Conservation (phyloP, 305 asterid genomes). For the Fraxinus velutina region DNA sequence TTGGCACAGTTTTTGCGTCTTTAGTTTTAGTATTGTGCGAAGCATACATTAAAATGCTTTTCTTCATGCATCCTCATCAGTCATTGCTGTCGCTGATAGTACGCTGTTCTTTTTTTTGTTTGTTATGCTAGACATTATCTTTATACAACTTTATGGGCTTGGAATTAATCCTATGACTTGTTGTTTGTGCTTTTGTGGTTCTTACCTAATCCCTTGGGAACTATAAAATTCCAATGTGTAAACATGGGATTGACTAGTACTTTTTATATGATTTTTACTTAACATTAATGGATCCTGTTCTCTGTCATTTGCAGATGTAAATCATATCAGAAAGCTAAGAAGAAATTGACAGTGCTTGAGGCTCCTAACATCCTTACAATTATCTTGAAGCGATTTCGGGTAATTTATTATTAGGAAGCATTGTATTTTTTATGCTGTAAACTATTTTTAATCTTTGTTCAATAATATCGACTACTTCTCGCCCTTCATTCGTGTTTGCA, state of each 20-base stretch:
- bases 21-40: background rate
- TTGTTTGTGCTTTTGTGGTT: background rate
- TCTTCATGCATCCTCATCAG: background rate
- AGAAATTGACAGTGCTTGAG: conserved; percentile 47
- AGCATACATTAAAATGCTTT: background rate
- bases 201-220: background rate
- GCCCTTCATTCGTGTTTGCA: conserved; percentile 23
- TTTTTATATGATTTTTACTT: background rate
- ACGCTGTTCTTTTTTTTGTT: background rate
- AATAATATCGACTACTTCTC: conserved; percentile 3
- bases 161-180: background rate
- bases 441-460: background rate
- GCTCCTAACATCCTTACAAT: conserved; percentile 61
- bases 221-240: background rate
- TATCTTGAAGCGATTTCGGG: conserved; percentile 56
- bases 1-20: background rate
- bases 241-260: background rate
- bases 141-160: background rate
- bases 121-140: background rate
- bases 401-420: conserved; percentile 19
- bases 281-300: background rate
- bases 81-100: background rate
- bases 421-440: background rate
- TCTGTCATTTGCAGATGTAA: conserved; percentile 42
- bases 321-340: conserved; percentile 59